Evolutionary conservation across 1,139 yeast genomes (phyloP), one percentile per base, ranked within the genome.

Genomic region (Taiozyma sp.): DNA sequence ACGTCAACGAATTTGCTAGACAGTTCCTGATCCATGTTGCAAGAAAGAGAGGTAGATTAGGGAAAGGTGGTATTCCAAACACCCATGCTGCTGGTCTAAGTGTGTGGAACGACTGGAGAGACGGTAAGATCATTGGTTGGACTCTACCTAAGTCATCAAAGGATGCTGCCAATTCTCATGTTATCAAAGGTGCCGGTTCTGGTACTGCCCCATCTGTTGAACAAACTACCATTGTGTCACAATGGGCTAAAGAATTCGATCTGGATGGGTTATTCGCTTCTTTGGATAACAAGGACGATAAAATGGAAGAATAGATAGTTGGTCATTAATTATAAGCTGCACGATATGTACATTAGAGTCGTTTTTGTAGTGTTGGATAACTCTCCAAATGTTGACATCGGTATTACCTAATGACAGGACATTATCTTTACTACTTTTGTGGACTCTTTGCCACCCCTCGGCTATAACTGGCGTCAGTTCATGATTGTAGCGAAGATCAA

Each of bases 181-280:
- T 66, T 34, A 51, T 66, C 47, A 58, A 58, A 43, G 63, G 63
- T 46, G 64, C 69, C 24, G 65, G 70, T 27, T 61, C 70, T 24
- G 70, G 70, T 43, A 64, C 64, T n/a, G 60, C 65, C 10, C 64
- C 65, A 39, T 69, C 66, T n/a, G 80, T 78, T 44, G 95, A 87
- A 62, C 87, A 87, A 65, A 87, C 95, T 47, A 83, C 88, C 16
- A 80, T 93, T 62, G 99, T 95, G 24, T 72, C 79, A n/a, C 79
- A 82, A 60, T 93, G 99, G 98, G 87, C 98, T 19, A 80, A 88
- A 67, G 99, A 92, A 70, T 92, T 93, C 66, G 96, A 91, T 68
- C 76, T 93, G 61, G 97, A 89, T 65, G 91, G 90, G 8, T 75
- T 92, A 58, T 83, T 88, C 52, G 68, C 72, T 16, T 57, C 70